Conservation (phyloP, 2,329 filamentous ascomycete species). For the Aspergillus sp. region DNA sequence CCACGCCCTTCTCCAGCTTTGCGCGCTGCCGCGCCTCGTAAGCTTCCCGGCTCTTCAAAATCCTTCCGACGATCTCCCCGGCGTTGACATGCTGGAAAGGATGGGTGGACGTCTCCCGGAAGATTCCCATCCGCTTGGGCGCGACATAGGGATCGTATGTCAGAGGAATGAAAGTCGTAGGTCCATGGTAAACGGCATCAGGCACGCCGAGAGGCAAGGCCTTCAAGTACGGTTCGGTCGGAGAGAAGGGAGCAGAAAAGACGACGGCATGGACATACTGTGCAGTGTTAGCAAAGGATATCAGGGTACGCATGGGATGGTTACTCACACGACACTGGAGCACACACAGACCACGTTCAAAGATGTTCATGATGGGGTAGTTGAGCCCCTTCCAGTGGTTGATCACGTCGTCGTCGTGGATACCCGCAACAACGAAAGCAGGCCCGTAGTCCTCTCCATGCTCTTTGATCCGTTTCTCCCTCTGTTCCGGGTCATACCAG, state of each 20-base stretch:
- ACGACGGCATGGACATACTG: slow-evolving; percentile 85
- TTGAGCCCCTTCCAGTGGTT: slow-evolving; percentile 97
- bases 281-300: slow-evolving; percentile 3
- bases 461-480: slow-evolving; percentile 61
- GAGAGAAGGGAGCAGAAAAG: slow-evolving; percentile 86
- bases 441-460: slow-evolving; percentile 73
- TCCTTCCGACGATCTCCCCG: slow-evolving; percentile 84
- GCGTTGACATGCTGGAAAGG: slow-evolving; percentile 86
- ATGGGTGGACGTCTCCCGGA: slow-evolving; percentile 74
- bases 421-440: slow-evolving; percentile 84
- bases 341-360: slow-evolving; percentile 91
- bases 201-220: slow-evolving; percentile 72
- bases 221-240: slow-evolving; percentile 74
- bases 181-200: slow-evolving; percentile 89
- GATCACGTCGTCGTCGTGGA: slow-evolving; percentile 93
- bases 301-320: not conserved
- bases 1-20: slow-evolving; percentile 82
- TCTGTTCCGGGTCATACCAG: slow-evolving; percentile 70
- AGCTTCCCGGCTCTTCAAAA: slow-evolving; percentile 78
- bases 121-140: slow-evolving; percentile 80
- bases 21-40: slow-evolving; percentile 90
- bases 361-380: slow-evolving; percentile 99
- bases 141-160: slow-evolving; percentile 79
- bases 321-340: slow-evolving; percentile 80
- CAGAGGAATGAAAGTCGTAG: slow-evolving; percentile 79